Evolutionary conservation across 208 protist species (phyloP).

Genomic region (Angomonas deanei): DNA sequence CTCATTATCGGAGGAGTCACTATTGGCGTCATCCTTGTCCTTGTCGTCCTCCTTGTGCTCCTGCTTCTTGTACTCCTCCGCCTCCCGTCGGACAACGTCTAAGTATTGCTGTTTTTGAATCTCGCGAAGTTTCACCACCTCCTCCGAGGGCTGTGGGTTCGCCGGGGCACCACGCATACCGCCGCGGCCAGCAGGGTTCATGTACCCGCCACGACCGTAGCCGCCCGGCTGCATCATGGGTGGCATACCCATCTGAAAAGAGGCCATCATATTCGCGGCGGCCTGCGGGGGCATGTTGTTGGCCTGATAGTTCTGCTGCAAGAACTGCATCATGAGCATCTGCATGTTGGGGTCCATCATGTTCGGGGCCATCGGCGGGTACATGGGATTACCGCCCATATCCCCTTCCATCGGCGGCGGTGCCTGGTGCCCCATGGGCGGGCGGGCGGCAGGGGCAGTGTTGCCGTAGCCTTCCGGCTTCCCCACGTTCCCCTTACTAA

Average conservation of each 20-base stretch:
- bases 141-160: constrained; percentile 53
- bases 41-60: constrained; percentile 20
- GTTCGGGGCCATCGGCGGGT: constrained; percentile 69
- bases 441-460: neutral
- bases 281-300: neutral
- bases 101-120: constrained; percentile 79
- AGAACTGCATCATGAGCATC: constrained; percentile 32
- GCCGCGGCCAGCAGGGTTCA: constrained; percentile 5
- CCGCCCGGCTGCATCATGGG: constrained; percentile 5
- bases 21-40: constrained; percentile 14
- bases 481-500: constrained; percentile 83
- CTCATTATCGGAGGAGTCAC: constrained; percentile 19
- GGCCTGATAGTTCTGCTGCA: constrained; percentile 15
- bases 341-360: constrained; percentile 62
- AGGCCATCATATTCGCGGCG: neutral
- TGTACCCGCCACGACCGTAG: neutral
- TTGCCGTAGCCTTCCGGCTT: constrained; percentile 28
- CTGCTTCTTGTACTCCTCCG: constrained; percentile 71
- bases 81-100: constrained; percentile 63
- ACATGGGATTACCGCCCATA: constrained; percentile 40
- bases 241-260: neutral
- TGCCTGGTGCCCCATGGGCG: neutral
- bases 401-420: neutral
- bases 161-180: constrained; percentile 14
- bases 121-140: constrained; percentile 71